phyloP scores from a whole-genome alignment of 2,329 filamentous ascomycete genomes.

The Talaromyces rugulosus region DNA sequence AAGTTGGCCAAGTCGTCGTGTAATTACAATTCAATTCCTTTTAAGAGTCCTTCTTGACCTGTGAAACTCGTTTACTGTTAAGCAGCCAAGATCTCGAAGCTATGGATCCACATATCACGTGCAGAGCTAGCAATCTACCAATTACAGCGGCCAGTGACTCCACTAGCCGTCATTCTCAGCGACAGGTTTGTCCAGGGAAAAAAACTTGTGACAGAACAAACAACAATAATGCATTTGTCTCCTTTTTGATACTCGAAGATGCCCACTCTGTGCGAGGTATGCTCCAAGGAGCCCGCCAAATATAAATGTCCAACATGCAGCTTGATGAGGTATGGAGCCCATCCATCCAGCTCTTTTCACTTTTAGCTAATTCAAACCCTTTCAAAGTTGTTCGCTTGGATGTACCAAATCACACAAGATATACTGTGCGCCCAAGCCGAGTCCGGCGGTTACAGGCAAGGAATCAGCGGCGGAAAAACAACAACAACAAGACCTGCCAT shows the following conservation, averaged over 20 bases:
- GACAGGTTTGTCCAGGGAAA: no score
- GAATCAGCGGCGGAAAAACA: conserved; percentile 8
- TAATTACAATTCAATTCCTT: background rate
- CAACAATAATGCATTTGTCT: background rate
- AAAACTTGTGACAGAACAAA: no score
- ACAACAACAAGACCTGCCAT: background rate
- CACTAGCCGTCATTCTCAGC: background rate
- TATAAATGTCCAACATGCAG: conserved; percentile 37
- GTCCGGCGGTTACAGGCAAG: conserved; percentile 11
- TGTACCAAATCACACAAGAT: conserved; percentile 44
- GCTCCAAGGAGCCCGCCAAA: conserved; percentile 32
- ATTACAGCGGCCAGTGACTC: background rate
- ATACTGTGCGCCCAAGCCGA: conserved; percentile 30
- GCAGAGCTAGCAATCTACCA: background rate
- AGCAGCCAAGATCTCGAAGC: background rate
- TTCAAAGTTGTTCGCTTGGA: conserved; percentile 40
- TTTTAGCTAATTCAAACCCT: background rate
- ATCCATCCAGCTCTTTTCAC: background rate
- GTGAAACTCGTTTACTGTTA: background rate
- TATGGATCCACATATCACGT: background rate
- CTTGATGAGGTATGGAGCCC: conserved; percentile 32
- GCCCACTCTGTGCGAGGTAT: conserved; percentile 34
- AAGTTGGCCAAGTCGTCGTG: background rate
- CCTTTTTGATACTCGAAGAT: conserved; percentile 18
- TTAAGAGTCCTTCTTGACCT: background rate